These are phyloP conservation scores for Trametes cingulata DNA, from an alignment of 768 basidiomycete genomes.

Conservation along the genomic window DNA sequence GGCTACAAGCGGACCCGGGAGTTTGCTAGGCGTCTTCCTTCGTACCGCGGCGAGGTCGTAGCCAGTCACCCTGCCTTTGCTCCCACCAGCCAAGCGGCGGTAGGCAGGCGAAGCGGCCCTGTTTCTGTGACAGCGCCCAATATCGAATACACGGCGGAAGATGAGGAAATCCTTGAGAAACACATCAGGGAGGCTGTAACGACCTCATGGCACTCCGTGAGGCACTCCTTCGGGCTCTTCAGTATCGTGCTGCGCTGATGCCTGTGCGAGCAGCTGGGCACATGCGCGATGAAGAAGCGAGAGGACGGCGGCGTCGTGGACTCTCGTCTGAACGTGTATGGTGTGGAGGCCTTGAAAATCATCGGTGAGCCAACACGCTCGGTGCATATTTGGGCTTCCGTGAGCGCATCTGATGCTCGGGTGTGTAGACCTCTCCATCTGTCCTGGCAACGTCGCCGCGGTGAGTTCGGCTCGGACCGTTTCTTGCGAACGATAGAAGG, in stretches of 20 bases:
- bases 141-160: conserved; percentile 36
- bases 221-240: background rate
- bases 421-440: conserved; percentile 41
- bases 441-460: conserved; percentile 40
- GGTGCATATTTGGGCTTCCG: background rate
- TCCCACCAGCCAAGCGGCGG: conserved; percentile 27
- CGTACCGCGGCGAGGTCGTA: conserved; percentile 37
- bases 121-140: conserved; percentile 31
- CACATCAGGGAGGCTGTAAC: conserved; percentile 30
- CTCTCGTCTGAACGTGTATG: conserved; percentile 60
- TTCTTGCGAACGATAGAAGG: background rate
- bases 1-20: conserved; percentile 59
- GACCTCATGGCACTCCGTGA: conserved; percentile 38
- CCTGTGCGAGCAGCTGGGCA: conserved; percentile 49
- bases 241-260: background rate
- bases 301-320: conserved; percentile 66
- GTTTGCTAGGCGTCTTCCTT: conserved; percentile 52
- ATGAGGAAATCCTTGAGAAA: conserved; percentile 36
- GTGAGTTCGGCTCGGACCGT: conserved; percentile 19
- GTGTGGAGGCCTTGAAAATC: conserved; percentile 51
- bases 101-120: conserved; percentile 20
- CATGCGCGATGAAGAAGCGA: conserved; percentile 67
- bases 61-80: conserved; percentile 35
- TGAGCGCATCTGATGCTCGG: background rate
- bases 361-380: conserved; percentile 2